phyloP scores from a whole-genome alignment of 192 early-diverging fungal species.

The Diversispora eburnea region DNA sequence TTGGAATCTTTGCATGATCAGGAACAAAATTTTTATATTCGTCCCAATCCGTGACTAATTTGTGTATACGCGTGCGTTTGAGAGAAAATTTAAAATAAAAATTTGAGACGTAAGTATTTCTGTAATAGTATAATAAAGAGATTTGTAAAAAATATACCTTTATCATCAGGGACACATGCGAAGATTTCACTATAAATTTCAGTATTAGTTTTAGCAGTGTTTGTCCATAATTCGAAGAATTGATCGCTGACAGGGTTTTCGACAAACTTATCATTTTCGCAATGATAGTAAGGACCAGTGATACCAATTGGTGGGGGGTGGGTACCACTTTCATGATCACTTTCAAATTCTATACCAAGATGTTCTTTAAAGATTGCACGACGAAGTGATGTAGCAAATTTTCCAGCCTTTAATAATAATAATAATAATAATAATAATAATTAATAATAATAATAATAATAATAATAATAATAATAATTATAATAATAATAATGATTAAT shows the following conservation, averaged over 20 bases:
- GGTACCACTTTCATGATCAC: conserved; percentile 35
- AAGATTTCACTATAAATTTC: conserved; percentile 74
- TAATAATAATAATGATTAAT: neutral
- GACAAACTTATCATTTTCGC: conserved; percentile 41
- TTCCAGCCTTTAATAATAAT: conserved; percentile 60
- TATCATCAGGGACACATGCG: conserved; percentile 82
- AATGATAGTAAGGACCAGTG: conserved; percentile 27
- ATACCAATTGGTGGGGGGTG: conserved; percentile 33
- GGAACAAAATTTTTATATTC: conserved; percentile 49
- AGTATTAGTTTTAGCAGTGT: conserved; percentile 65
- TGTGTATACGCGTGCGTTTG: too few relatives aligned
- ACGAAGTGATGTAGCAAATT: conserved; percentile 70
- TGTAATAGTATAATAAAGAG: too few relatives aligned
- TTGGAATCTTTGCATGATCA: conserved; percentile 39
- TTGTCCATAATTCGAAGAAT: conserved; percentile 63
- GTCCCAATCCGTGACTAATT: conserved; percentile 49
- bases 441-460: too few relatives aligned
- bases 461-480: neutral
- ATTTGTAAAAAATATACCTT: conserved; percentile 2
- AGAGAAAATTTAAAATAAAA: neutral
- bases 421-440: too few relatives aligned
- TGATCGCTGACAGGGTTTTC: conserved; percentile 66
- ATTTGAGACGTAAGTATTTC: neutral
- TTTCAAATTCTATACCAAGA: conserved; percentile 59
- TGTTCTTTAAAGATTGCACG: conserved; percentile 81